A percentile compares a stretch with the other conserved stretches of the same genome.
Conservation (phyloP, 2,329 filamentous ascomycete genomes). For the Trichoderma lentiforme region DNA sequence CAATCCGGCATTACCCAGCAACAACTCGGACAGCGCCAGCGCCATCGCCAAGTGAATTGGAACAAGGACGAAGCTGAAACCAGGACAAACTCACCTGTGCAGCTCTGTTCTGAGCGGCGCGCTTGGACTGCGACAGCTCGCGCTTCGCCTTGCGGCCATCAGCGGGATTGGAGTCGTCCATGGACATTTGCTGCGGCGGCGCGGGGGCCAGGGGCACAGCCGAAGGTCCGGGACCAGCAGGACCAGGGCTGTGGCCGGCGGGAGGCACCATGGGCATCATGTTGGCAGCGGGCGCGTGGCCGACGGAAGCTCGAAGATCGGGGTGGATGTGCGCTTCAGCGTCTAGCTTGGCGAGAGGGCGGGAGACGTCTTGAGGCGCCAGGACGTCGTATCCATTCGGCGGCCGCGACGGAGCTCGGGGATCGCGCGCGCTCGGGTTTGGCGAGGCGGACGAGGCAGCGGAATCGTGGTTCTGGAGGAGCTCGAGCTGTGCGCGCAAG, state of each 20-base stretch:
- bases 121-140: constrained; percentile 91
- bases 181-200: constrained; percentile 27
- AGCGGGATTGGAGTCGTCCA: constrained; percentile 31
- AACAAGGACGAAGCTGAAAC: background rate
- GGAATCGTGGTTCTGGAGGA: constrained; percentile 40
- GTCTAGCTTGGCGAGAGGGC: constrained; percentile 35
- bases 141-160: constrained; percentile 76
- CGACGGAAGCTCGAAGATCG: constrained; percentile 39
- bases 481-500: constrained; percentile 43
- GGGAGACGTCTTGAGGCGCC: constrained; percentile 35
- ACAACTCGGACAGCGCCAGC: background rate
- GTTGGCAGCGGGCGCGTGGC: constrained; percentile 29
- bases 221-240: constrained; percentile 27
- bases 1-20: background rate
- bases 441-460: constrained; percentile 31
- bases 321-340: constrained; percentile 48
- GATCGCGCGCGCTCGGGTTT: constrained; percentile 29
- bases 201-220: constrained; percentile 32
- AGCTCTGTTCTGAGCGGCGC: constrained; percentile 92
- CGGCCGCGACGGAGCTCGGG: constrained; percentile 31
- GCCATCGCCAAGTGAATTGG: background rate
- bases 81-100: constrained; percentile 70
- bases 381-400: constrained; percentile 48
- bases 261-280: constrained; percentile 41
- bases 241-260: constrained; percentile 31